Percentiles rank a stretch among this genome's conserved stretches.
Evolutionary conservation across 768 basidiomycete genomes (phyloP).

Genomic region (Trametes coccinea): DNA sequence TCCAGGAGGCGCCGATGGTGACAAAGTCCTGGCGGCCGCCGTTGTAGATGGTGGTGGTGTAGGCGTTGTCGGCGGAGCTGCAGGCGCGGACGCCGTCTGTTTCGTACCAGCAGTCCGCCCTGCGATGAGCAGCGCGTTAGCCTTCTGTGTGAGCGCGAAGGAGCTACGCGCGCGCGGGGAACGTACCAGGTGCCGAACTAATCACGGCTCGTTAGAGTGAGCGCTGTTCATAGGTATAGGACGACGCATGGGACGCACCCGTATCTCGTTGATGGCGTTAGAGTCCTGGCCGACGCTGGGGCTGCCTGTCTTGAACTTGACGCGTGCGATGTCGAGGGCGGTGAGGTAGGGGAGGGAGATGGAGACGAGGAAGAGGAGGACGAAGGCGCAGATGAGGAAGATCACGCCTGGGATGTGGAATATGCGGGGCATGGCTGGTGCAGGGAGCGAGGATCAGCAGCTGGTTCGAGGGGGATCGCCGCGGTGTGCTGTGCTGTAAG

Average conservation of each 20-base stretch:
- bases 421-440: constrained; percentile 17
- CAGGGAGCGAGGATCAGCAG: background rate
- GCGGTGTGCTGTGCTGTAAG: background rate
- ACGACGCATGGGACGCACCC: constrained; percentile 46
- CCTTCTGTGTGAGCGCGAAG: too few relatives aligned
- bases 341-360: constrained; percentile 72
- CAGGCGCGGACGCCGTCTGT: constrained; percentile 50
- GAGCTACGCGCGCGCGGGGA: background rate
- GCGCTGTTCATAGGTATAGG: background rate
- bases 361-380: constrained; percentile 66
- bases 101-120: constrained; percentile 62
- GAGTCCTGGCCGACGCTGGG: constrained; percentile 25
- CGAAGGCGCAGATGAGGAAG: constrained; percentile 59
- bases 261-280: constrained; percentile 43
- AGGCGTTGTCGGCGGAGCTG: constrained; percentile 52
- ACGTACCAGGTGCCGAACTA: constrained; percentile 74
- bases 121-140: constrained; percentile 25
- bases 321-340: constrained; percentile 65
- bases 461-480: background rate
- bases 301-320: constrained; percentile 44
- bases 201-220: background rate
- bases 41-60: constrained; percentile 47
- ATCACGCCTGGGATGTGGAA: constrained; percentile 65
- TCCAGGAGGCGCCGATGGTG: constrained; percentile 60
- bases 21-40: constrained; percentile 36